Percentiles rank a stretch among this genome's conserved stretches.
Conservation (phyloP, 495 filamentous ascomycete species). For the Hypoxylon subgilvum region DNA sequence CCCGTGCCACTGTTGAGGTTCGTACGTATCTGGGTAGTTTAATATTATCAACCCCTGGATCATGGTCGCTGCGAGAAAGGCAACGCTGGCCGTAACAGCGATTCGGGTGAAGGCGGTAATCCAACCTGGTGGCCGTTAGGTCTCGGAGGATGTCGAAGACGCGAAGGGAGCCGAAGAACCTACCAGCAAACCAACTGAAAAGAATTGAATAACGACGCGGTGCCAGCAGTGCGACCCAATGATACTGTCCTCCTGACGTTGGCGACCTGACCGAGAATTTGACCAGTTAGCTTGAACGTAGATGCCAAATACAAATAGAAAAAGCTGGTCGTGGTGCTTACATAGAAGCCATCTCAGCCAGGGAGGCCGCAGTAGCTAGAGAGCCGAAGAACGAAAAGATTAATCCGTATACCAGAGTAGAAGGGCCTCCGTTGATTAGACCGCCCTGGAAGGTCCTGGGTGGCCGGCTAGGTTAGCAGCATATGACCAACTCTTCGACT, state of each 20-base stretch:
- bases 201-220: slow-evolving; percentile 57
- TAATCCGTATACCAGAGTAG: slow-evolving; percentile 25
- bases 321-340: too few relatives aligned
- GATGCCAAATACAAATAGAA: too few relatives aligned
- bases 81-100: slow-evolving; percentile 61
- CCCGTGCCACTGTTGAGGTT: too few relatives aligned
- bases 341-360: slow-evolving; percentile 38
- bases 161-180: too few relatives aligned
- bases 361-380: slow-evolving; percentile 14
- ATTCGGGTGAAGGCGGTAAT: slow-evolving; percentile 65
- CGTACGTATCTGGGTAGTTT: slow-evolving; percentile 51
- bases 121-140: slow-evolving; percentile 32
- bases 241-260: slow-evolving; percentile 34
- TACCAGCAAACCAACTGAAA: slow-evolving; percentile 58
- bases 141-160: too few relatives aligned
- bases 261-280: too few relatives aligned
- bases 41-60: slow-evolving; percentile 66
- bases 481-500: too few relatives aligned
- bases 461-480: too few relatives aligned
- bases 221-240: slow-evolving; percentile 64
- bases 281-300: too few relatives aligned
- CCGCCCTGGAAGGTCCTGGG: too few relatives aligned
- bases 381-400: slow-evolving; percentile 24
- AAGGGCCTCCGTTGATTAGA: slow-evolving; percentile 22
- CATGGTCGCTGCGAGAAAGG: slow-evolving; percentile 60